A percentile compares a stretch with the other conserved stretches of the same genome.
Conservation (phyloP, 306 rosid species). For the Betula pendula region DNA sequence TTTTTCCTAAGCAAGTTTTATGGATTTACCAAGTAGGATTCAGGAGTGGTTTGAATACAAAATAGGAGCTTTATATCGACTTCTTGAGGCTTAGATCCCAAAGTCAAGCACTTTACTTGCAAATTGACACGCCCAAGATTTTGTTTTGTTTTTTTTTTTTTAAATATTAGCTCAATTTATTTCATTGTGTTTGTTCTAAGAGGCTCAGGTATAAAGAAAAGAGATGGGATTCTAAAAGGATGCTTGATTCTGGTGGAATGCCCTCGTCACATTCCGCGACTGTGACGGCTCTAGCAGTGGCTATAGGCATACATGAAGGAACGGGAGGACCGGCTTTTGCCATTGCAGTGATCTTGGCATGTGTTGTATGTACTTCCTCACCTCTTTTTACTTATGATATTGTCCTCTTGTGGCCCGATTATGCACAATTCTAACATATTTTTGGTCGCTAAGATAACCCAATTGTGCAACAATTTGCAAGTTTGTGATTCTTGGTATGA, state of each 20-base stretch:
- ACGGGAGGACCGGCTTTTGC: constrained; percentile 75
- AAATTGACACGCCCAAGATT: not conserved
- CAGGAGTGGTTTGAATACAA: not conserved
- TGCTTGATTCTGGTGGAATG: constrained; percentile 92
- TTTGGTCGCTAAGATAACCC: not conserved
- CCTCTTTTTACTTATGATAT: not conserved
- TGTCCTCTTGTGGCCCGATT: not conserved
- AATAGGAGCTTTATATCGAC: not conserved
- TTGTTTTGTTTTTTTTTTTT: not conserved
- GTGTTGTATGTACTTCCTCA: constrained; percentile 58
- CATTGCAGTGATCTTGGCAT: constrained; percentile 69
- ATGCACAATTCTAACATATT: not conserved
- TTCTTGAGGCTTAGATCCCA: not conserved
- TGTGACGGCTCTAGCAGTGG: constrained; percentile 69
- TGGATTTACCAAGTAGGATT: not conserved
- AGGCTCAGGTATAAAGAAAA: constrained; percentile 76
- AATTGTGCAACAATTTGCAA: not conserved
- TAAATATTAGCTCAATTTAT: constrained; percentile 23
- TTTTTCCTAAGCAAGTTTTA: not conserved
- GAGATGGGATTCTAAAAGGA: constrained; percentile 87
- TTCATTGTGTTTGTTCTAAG: constrained; percentile 39
- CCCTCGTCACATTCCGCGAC: constrained; percentile 94
- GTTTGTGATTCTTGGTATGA: constrained; percentile 1
- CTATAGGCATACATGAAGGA: constrained; percentile 77
- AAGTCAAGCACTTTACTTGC: constrained; percentile 3